phyloP scores from a whole-genome alignment of 139 green algal genomes.

The Chlorella sp. region DNA sequence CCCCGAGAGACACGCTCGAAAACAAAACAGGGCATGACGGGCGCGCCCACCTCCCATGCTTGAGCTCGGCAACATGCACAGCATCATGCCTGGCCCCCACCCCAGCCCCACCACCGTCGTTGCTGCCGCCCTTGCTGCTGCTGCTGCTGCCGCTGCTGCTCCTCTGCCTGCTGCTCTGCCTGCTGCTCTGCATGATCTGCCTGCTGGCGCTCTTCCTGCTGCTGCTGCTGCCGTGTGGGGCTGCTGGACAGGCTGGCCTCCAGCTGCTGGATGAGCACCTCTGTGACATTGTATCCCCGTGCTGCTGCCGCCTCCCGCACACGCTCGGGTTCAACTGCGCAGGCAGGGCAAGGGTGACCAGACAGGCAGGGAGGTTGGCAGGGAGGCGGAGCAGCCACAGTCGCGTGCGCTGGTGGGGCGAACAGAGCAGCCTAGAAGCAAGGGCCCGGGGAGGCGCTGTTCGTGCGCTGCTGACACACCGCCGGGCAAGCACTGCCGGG shows the following conservation, averaged over 20 bases:
- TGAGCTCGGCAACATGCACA: too few species aligned
- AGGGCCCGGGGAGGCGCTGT: too few species aligned
- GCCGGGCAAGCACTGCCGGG: too few species aligned
- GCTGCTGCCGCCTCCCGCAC: neutral
- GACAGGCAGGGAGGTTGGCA: neutral
- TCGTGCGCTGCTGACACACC: too few species aligned
- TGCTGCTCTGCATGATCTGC: neutral
- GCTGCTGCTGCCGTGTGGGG: conserved; percentile 9
- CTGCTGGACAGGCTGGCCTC: conserved; percentile 38
- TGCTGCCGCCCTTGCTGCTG: neutral
- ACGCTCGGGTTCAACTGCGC: neutral
- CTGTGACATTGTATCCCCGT: conserved; percentile 38
- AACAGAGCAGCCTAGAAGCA: neutral
- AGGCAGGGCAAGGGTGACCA: neutral
- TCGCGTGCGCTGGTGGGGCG: neutral
- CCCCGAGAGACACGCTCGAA: too few species aligned
- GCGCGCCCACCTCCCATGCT: too few species aligned
- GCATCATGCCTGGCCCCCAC: too few species aligned
- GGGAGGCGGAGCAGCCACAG: neutral
- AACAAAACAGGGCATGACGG: too few species aligned
- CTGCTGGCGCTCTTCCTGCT: neutral
- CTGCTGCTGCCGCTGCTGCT: neutral
- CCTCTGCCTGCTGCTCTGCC: neutral
- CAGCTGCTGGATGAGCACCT: conserved; percentile 44
- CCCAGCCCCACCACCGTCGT: too few species aligned